A percentile compares a stretch with the other conserved stretches of the same genome.
phyloP scores from a whole-genome alignment of 495 filamentous ascomycete genomes.

The Clavariopsis aquatica region DNA sequence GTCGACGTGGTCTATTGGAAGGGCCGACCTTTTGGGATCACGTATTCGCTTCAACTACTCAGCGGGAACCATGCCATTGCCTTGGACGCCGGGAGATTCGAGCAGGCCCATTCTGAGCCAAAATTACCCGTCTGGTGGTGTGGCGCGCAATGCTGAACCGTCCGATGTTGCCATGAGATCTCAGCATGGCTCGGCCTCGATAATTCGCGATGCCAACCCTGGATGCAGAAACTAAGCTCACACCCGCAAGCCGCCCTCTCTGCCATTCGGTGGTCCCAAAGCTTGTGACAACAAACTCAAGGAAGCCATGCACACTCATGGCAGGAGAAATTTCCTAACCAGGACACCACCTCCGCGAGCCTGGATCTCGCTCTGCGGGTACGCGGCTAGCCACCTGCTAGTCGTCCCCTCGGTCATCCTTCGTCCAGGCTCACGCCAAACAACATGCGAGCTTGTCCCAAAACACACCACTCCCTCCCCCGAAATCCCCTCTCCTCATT shows the following conservation, averaged over 20 bases:
- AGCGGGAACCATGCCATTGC: not conserved
- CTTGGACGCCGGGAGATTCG: not conserved
- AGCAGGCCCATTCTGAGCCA: not conserved
- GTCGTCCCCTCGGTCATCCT: not conserved
- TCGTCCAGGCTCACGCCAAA: not conserved
- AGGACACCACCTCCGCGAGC: not conserved
- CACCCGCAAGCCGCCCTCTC: not conserved
- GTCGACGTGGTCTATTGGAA: not conserved
- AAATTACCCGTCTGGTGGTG: no score
- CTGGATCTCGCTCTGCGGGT: not conserved
- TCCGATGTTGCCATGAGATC: no score
- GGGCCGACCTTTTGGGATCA: not conserved
- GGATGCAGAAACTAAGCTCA: not conserved
- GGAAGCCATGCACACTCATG: not conserved
- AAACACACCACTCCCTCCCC: not conserved
- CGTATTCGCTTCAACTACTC: not conserved
- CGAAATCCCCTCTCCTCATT: conserved; percentile 1
- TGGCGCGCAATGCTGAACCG: no score
- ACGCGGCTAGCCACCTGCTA: not conserved
- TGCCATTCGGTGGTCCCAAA: not conserved
- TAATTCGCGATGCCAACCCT: not conserved
- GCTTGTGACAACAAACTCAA: not conserved
- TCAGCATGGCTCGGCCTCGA: no score
- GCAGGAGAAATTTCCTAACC: conserved; percentile 8
- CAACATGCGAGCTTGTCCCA: not conserved